Percentiles rank a stretch among this genome's conserved stretches.
Evolutionary conservation across 371 early-diverging fungal species (phyloP).

Genomic region (Amoeboaphelidium protococcarum): DNA sequence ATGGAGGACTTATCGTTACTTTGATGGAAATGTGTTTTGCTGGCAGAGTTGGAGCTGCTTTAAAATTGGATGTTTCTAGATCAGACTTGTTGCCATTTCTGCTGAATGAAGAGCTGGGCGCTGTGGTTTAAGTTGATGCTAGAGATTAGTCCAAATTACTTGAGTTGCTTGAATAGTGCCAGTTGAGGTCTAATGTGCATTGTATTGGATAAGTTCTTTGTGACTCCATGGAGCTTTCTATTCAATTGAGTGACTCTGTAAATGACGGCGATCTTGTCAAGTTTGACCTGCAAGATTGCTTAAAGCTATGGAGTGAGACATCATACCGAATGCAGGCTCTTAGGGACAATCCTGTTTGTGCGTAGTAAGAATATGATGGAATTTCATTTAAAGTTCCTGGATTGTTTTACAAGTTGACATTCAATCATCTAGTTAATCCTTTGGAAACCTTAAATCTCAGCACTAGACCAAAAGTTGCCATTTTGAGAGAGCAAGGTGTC

Average conservation of each 20-base stretch:
- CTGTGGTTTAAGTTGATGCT: constrained; percentile 59
- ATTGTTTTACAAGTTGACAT: constrained; percentile 39
- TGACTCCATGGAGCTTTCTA: not conserved
- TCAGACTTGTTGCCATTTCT: constrained; percentile 24
- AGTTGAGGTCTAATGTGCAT: too few species aligned
- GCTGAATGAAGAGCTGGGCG: constrained; percentile 89
- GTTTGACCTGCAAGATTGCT: constrained; percentile 29
- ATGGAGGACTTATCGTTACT: constrained; percentile 77
- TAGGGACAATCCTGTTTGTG: constrained; percentile 68
- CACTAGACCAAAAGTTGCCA: constrained; percentile 51
- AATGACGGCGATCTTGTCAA: constrained; percentile 18
- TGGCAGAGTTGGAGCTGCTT: constrained; percentile 47
- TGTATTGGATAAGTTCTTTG: too few species aligned
- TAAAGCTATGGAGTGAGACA: constrained; percentile 61
- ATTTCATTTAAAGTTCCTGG: constrained; percentile 50
- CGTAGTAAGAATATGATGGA: constrained; percentile 47
- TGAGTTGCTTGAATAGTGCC: too few species aligned
- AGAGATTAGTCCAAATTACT: too few species aligned
- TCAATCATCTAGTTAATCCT: too few species aligned
- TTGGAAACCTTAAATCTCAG: not conserved
- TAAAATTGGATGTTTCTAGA: constrained; percentile 23
- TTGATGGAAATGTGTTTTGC: constrained; percentile 84
- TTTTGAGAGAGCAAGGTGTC: constrained; percentile 88
- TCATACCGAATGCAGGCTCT: constrained; percentile 64
- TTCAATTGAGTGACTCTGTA: constrained; percentile 21